Evolutionary conservation across 495 filamentous ascomycete species (phyloP).

Genomic region (Diplogelasinospora grovesii): DNA sequence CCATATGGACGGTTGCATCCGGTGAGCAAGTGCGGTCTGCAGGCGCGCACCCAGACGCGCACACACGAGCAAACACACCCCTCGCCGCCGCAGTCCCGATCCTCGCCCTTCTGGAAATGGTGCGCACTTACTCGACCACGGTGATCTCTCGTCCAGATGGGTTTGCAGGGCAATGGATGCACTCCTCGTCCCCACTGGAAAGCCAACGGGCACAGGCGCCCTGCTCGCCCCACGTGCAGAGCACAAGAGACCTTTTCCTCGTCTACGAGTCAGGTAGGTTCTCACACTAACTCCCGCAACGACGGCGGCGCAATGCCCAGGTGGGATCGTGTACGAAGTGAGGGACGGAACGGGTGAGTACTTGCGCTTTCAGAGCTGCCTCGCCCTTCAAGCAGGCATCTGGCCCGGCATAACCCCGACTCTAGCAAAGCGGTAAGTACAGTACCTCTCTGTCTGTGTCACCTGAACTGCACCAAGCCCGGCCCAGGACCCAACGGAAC

Average conservation of each 20-base stretch:
- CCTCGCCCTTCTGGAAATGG: background rate
- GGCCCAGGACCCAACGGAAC: background rate
- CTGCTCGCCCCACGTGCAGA: slow-evolving; percentile 62
- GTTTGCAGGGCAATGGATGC: slow-evolving; percentile 42
- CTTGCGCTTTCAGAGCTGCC: too few species aligned
- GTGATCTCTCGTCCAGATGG: slow-evolving; percentile 26
- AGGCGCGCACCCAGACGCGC: too few species aligned
- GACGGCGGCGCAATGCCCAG: too few species aligned
- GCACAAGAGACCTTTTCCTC: slow-evolving; percentile 43
- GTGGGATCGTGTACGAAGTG: too few species aligned
- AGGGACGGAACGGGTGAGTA: too few species aligned
- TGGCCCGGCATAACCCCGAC: slow-evolving; percentile 24
- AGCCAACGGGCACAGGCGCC: slow-evolving; percentile 49
- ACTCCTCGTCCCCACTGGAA: slow-evolving; percentile 24
- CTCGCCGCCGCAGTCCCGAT: background rate
- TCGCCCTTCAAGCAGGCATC: slow-evolving; percentile 31
- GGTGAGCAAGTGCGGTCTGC: too few species aligned
- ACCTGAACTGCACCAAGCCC: background rate
- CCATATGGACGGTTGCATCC: too few species aligned
- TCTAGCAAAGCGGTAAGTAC: slow-evolving; percentile 12
- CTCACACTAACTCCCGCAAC: too few species aligned
- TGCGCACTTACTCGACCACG: slow-evolving; percentile 56
- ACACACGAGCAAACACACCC: background rate
- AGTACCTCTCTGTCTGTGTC: background rate
- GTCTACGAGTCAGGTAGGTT: slow-evolving; percentile 6